Conservation (phyloP, 2,329 filamentous ascomycete genomes). For the Arthrinium puccinioides region DNA sequence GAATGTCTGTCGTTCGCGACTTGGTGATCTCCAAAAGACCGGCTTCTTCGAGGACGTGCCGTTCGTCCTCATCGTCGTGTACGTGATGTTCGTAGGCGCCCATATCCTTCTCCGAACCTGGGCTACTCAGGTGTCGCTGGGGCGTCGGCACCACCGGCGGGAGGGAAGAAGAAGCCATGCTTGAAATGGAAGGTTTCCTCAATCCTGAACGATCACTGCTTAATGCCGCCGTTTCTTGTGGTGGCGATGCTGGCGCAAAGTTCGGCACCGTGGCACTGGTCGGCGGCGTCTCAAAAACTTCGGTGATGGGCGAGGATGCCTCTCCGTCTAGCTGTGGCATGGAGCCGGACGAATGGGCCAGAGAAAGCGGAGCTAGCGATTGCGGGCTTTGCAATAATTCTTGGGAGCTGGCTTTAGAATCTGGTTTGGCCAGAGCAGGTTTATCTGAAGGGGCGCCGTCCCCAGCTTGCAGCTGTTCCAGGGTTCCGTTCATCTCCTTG, state of each 20-base stretch:
- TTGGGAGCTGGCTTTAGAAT: conserved; percentile 27
- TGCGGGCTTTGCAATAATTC: conserved; percentile 24
- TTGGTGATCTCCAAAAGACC: conserved; percentile 49
- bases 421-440: conserved; percentile 17
- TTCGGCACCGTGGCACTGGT: conserved; percentile 28
- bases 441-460: conserved; percentile 10
- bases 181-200: conserved; percentile 37
- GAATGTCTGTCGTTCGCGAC: conserved; percentile 33
- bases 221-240: conserved; percentile 33
- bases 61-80: conserved; percentile 59
- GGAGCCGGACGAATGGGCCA: conserved; percentile 24
- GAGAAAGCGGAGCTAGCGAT: conserved; percentile 23
- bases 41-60: conserved; percentile 59
- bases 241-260: conserved; percentile 29
- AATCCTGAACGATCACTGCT: conserved; percentile 24
- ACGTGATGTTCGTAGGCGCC: conserved; percentile 26
- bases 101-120: conserved; percentile 22
- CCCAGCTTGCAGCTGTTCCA: conserved; percentile 13
- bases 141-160: not conserved
- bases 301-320: conserved; percentile 26
- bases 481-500: conserved; percentile 31
- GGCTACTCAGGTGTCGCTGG: conserved; percentile 22
- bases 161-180: conserved; percentile 28
- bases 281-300: conserved; percentile 43
- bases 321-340: conserved; percentile 24